These are phyloP conservation scores for Microthyrium microscopicum DNA, from an alignment of 2,329 filamentous ascomycete genomes.

Conservation along the genomic window DNA sequence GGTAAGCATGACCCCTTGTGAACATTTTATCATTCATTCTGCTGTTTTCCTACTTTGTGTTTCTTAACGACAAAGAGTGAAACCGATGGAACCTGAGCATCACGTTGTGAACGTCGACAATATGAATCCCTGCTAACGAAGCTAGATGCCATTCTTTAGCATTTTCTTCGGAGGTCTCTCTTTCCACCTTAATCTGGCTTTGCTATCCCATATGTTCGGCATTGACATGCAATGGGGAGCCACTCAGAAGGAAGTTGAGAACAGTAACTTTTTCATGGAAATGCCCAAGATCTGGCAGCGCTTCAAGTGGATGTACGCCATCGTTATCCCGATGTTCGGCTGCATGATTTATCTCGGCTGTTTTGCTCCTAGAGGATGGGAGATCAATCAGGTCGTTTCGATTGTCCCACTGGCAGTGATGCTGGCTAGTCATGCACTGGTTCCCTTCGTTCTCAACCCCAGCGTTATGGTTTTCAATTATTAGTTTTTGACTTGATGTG, in stretches of 20 bases:
- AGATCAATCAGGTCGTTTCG: slow-evolving; percentile 8
- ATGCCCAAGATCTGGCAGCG: slow-evolving; percentile 36
- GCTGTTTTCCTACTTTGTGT: too few species aligned
- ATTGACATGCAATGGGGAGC: slow-evolving; percentile 19
- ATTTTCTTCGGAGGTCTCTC: slow-evolving; percentile 11
- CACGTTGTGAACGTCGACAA: too few species aligned
- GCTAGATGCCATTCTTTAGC: slow-evolving; percentile 10
- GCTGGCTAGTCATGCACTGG: slow-evolving; percentile 9
- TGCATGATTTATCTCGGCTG: slow-evolving; percentile 23
- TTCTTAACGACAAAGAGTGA: too few species aligned
- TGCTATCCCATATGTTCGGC: slow-evolving; percentile 10
- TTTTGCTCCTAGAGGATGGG: slow-evolving; percentile 8
- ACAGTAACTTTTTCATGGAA: slow-evolving; percentile 40
- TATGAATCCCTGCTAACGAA: too few species aligned
- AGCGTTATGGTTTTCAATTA: slow-evolving; percentile 2
- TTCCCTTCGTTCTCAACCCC: slow-evolving; percentile 8
- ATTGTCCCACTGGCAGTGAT: slow-evolving; percentile 8
- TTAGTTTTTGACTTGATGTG: too few species aligned
- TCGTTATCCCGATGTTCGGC: slow-evolving; percentile 28
- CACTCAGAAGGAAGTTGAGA: slow-evolving; percentile 40
- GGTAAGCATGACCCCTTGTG: too few species aligned
- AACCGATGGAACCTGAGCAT: too few species aligned
- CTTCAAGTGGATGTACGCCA: slow-evolving; percentile 38
- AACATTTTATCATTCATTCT: too few species aligned
- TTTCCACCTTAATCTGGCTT: slow-evolving; percentile 9